Evolutionary conservation across 108 stramenopile species (phyloP), one percentile per base, ranked within the genome.

Genomic region (Skeletonema menzelii): DNA sequence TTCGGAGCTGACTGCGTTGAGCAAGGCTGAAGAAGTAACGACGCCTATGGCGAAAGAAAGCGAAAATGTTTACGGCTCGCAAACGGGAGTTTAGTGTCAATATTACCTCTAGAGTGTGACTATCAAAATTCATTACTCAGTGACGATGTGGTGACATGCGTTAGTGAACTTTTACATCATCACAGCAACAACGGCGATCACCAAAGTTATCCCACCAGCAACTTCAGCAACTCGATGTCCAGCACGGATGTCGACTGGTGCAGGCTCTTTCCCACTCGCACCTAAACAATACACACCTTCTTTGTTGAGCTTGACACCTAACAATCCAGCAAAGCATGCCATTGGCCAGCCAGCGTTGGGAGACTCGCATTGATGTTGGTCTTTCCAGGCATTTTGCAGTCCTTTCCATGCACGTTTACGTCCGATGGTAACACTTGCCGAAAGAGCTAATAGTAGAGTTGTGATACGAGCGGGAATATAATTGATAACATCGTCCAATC

Each of bases 301-400:
- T 37, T 85, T 85, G 32, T 75, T 63, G 63, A 85, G 46, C 40
- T 32, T 59, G 0, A 82, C 84, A 14, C 73, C 74, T 14, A 85
- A 44, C 26, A 82, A 40, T 20, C 84, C 84, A 22, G 82, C 77
- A 73, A 85, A 70, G 46, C 68, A 63, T 17, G 67, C 81, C 84
- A 85, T 85, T 8, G 84, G 84, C 81, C 81, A 85, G 4, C 84
- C 84, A 24, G 84, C 84, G 35, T 85, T 82, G 11, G 84, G 84
- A 30, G 82, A 82, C 5, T 74, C 73, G 57, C 82, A 85, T 40
- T 79, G 67, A 1, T 27, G 2, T 12, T 42, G n/a, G 27, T 85
- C 84, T 27, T 17, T 35, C 76, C 75, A 68, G 0, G 82, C 84
- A 22, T 65, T 72, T 7, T 20, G 35, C 31, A 85, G 28, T 47